Percentiles rank a stretch among this genome's conserved stretches.
These are phyloP conservation scores for Orychophragmus violaceus DNA, from an alignment of 345 rosid species.

Conservation along the genomic window DNA sequence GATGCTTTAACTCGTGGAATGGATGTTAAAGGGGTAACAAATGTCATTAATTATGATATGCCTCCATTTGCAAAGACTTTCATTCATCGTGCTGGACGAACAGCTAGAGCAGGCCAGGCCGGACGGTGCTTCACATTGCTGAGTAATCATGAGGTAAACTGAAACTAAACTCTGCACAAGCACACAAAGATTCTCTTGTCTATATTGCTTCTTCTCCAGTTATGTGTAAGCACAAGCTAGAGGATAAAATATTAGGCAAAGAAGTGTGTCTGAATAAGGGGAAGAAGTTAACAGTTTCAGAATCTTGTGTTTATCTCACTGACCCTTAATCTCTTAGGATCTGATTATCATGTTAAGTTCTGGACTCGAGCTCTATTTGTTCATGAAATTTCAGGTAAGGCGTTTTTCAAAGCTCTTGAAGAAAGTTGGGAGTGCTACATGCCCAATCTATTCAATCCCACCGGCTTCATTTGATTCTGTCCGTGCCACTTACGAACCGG, in stretches of 20 bases:
- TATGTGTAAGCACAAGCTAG: not conserved
- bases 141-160: constrained; percentile 54
- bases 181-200: not conserved
- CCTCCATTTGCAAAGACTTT: constrained; percentile 74
- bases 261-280: not conserved
- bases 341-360: not conserved
- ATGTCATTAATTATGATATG: constrained; percentile 83
- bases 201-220: not conserved
- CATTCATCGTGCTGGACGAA: constrained; percentile 92
- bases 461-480: constrained; percentile 46
- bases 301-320: not conserved
- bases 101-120: constrained; percentile 90
- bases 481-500: constrained; percentile 42
- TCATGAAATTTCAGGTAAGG: constrained; percentile 52
- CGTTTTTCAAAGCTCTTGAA: constrained; percentile 64
- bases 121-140: constrained; percentile 89
- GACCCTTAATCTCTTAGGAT: not conserved
- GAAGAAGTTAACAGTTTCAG: not conserved
- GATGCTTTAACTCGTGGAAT: constrained; percentile 97
- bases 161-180: no score
- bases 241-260: not conserved
- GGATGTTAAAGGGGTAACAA: constrained; percentile 90
- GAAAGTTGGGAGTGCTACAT: constrained; percentile 63
- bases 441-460: constrained; percentile 49
- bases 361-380: not conserved